Conservation (phyloP, 2,329 filamentous ascomycete genomes). For the Aureobasidium sp. region DNA sequence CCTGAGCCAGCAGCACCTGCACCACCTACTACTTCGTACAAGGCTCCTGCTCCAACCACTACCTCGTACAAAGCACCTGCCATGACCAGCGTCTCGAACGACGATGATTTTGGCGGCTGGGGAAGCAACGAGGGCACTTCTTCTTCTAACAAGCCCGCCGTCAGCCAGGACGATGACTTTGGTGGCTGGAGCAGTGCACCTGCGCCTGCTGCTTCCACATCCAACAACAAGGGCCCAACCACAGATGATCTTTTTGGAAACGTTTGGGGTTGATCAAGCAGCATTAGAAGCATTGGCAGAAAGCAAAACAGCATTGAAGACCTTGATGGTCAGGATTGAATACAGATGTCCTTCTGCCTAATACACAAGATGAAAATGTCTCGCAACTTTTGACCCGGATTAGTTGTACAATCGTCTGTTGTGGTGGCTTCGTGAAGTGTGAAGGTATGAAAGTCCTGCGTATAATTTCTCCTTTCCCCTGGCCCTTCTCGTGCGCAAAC, state of each 20-base stretch:
- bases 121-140: constrained; percentile 45
- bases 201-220: constrained; percentile 36
- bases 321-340: constrained; percentile 12
- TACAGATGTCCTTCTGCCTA: not conserved
- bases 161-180: constrained; percentile 89
- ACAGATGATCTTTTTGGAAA: constrained; percentile 90
- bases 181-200: constrained; percentile 81
- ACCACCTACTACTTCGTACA: constrained; percentile 27
- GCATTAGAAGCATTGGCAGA: not conserved
- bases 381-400: not conserved
- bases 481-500: not conserved
- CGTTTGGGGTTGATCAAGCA: constrained; percentile 67
- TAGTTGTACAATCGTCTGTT: not conserved
- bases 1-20: constrained; percentile 43
- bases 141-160: constrained; percentile 34
- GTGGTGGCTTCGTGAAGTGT: not conserved
- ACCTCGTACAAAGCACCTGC: constrained; percentile 28
- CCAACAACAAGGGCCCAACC: constrained; percentile 45
- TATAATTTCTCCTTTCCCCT: no score
- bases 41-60: constrained; percentile 29
- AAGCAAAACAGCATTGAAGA: not conserved
- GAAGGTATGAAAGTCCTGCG: not conserved
- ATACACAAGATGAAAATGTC: not conserved
- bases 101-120: constrained; percentile 58
- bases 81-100: constrained; percentile 38